These are phyloP conservation scores for Colletotrichum lupini DNA, from an alignment of 2,329 filamentous ascomycete species.

Conservation along the genomic window DNA sequence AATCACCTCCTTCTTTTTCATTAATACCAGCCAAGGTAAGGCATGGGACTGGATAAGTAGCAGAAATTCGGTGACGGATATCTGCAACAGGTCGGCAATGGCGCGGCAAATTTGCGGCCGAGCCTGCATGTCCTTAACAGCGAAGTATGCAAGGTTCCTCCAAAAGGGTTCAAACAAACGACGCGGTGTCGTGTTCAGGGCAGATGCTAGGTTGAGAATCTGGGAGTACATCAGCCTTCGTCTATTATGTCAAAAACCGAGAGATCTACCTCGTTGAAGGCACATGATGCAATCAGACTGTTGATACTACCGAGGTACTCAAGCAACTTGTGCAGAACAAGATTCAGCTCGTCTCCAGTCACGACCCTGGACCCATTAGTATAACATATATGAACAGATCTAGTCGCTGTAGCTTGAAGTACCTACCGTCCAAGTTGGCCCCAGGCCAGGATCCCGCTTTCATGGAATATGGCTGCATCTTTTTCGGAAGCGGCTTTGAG, in stretches of 20 bases:
- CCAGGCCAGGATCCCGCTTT: constrained; percentile 88
- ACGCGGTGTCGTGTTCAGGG: constrained; percentile 69
- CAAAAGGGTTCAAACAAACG: constrained; percentile 88
- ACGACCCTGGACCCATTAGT: constrained; percentile 62
- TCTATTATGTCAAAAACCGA: background rate
- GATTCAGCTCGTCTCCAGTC: constrained; percentile 84
- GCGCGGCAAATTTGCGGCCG: constrained; percentile 85
- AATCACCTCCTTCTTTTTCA: constrained; percentile 81
- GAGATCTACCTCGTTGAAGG: constrained; percentile 78
- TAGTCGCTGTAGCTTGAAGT: background rate
- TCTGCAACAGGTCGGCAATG: constrained; percentile 83
- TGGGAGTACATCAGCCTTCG: constrained; percentile 29
- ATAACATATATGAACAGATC: background rate
- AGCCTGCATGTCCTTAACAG: constrained; percentile 82
- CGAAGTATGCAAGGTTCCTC: constrained; percentile 83
- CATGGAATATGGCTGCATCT: constrained; percentile 74
- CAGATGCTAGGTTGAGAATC: constrained; percentile 77
- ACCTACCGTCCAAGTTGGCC: constrained; percentile 81
- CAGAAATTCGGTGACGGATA: constrained; percentile 80
- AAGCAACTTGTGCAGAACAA: constrained; percentile 84
- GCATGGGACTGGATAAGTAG: constrained; percentile 82
- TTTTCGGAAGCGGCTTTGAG: constrained; percentile 79
- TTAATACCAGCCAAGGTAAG: constrained; percentile 86
- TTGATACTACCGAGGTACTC: constrained; percentile 90
- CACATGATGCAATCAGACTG: constrained; percentile 80